Base-by-base conservation (phyloP, 1,284 basidiomycete genomes). In the Serendipita sp. region DNA sequence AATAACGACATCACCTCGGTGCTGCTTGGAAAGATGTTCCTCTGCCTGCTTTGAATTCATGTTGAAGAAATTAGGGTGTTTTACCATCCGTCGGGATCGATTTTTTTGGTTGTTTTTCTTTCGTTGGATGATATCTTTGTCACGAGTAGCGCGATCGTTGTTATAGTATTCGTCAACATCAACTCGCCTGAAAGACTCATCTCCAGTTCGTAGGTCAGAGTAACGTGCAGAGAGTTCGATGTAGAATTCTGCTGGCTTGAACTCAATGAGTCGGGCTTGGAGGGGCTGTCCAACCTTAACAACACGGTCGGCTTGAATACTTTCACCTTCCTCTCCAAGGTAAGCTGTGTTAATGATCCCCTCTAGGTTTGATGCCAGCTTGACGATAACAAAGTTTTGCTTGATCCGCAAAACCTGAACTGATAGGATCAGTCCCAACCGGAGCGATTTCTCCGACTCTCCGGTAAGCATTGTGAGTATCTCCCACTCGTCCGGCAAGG, bases 1-100 rank as follows among this genome's bases (percentile, higher is more conserved):
- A 67, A 99, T 92, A 38, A 99, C 91, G 55, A 93, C 93, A 72
- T 97, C 93, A 12, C 94, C 96, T 34, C 91, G 83, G 69, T 93
- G 92, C 73, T 93, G 88, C 67, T 87, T 87, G 64, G 93, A 90
- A 62, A 99, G 78, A 72, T 88, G 91, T 62, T 84, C 79, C 74
- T 99, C 95, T 1, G 96, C 94, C 68, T 97, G 89, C 22, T 80
- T 77, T 41, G 91, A 85, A 70, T 93, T 95, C 79, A 97, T 88
- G 72, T 96, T 93, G 72, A 95, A 91, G 82, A 97, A 99, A 75
- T 97, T 94, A 2, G 96, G 96, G 72, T 99, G 96, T 72, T 98
- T 94, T 77, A 99, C 92, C 58, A 95, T 85, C 30, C 96, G 81
- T 66, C 92, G 84, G 62, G 84, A 81, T 70, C 82, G 78, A 71